phyloP scores from a whole-genome alignment of 2,329 filamentous ascomycete species.

The Colletotrichum liaoningense region DNA sequence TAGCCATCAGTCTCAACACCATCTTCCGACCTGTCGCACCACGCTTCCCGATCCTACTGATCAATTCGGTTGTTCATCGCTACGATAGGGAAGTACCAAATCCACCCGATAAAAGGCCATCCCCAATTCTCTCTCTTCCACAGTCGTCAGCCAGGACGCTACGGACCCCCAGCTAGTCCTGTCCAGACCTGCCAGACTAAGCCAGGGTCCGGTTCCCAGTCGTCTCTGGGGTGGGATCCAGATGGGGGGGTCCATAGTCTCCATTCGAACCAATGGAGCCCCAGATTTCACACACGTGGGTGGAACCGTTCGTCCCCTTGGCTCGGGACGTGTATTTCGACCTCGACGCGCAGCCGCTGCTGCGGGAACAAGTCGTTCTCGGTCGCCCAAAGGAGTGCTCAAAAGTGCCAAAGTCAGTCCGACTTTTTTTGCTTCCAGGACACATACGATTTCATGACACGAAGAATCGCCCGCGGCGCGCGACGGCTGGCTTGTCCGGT shows the following conservation, averaged over 20 bases:
- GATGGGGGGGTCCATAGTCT: not conserved
- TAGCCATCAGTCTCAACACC: not conserved
- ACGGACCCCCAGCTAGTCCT: not conserved
- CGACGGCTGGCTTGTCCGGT: not conserved
- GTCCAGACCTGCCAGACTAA: slow-evolving; percentile 11
- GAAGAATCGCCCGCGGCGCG: not conserved
- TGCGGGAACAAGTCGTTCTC: not conserved
- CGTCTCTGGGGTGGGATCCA: slow-evolving; percentile 13
- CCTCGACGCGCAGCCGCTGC: not conserved
- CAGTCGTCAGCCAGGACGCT: too few species aligned
- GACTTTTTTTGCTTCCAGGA: not conserved
- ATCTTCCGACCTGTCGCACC: not conserved
- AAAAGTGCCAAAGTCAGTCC: not conserved
- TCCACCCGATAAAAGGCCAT: too few species aligned
- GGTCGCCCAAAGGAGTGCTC: not conserved
- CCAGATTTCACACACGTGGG: slow-evolving; percentile 30
- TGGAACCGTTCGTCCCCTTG: slow-evolving; percentile 13
- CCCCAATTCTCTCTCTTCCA: too few species aligned
- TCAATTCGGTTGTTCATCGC: not conserved
- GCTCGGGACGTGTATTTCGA: slow-evolving; percentile 15
- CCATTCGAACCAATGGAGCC: slow-evolving; percentile 29
- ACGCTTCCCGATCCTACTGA: not conserved
- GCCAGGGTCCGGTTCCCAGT: slow-evolving; percentile 4
- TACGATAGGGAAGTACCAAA: not conserved
- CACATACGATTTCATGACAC: not conserved